Base-by-base conservation (phyloP, 352 stramenopile species). In the Aphanomyces euteiches region DNA sequence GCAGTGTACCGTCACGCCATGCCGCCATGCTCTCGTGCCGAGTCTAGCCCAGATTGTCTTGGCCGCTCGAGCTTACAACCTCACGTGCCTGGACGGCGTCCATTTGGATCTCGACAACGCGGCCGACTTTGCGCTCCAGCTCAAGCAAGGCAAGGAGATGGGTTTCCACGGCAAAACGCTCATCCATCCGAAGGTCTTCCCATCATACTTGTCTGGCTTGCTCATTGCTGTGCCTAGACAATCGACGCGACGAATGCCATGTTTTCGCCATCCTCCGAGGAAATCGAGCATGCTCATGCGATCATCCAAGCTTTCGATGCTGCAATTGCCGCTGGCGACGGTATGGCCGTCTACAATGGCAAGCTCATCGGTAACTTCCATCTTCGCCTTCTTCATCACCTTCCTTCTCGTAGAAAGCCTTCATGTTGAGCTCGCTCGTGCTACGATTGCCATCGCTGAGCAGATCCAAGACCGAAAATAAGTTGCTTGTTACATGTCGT, bases 111-210 rank as follows among this genome's bases (percentile, higher is more conserved):
- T 81, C 19, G 37, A 65, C 7, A 68, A 80, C 61, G 56, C 67
- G 7, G 73, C 60, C 2, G 75, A 73, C n/a, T 79, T 81, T 66
- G 67, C 66, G 28, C 15, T 13, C 17, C 73, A 82, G 60, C 72
- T 74, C 17, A 21, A 41, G 50, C 19, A 79, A 73, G 74, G 74
- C 48, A 75, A 75, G 47, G 73, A 79, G 47, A 72, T 85, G 13
- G 78, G 78, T 28, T 85, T 83, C 50, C 75, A 84, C 45, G 78
- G 78, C n/a, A 85, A 85, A 57, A 81, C 77, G 28, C 76, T 85
- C 7, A 85, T 85, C 47, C 78, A 85, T 54, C 78, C 77, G 21
- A 77, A 75, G 50, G 63, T 69, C 12, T 38, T 37, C 43, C 43
- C 10, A n/a, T 28, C 41, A 48, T 67, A 37, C 1, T 41, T 63